These are phyloP conservation scores for Sarcomyxa edulis DNA, from an alignment of 768 basidiomycete species.

Conservation along the genomic window DNA sequence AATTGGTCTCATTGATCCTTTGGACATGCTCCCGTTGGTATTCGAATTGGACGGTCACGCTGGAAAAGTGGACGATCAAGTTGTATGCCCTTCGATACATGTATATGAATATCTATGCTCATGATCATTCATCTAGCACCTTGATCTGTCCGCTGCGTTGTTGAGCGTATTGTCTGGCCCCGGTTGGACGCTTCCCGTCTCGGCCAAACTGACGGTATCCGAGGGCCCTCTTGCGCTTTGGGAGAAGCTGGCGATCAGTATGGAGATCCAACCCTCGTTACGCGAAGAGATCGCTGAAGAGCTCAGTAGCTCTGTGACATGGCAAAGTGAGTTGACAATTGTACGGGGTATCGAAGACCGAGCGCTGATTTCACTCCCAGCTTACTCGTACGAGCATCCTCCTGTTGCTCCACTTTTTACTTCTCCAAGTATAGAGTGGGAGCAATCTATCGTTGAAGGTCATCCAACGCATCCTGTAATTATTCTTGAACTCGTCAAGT, in stretches of 20 bases:
- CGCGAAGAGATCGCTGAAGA: slow-evolving; percentile 40
- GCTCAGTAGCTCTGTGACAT: slow-evolving; percentile 43
- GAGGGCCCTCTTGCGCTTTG: slow-evolving; percentile 36
- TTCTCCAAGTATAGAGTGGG: slow-evolving; percentile 51
- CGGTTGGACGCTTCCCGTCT: slow-evolving; percentile 20
- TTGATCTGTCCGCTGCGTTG: slow-evolving; percentile 18
- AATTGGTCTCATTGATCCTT: slow-evolving; percentile 48
- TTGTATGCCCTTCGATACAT: background rate
- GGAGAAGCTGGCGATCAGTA: slow-evolving; percentile 32
- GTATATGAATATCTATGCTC: background rate
- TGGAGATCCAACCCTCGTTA: slow-evolving; percentile 27
- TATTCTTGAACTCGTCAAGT: background rate
- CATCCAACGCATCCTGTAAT: slow-evolving; percentile 56
- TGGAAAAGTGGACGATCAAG: background rate
- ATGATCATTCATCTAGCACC: slow-evolving; percentile 19
- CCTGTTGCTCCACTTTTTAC: slow-evolving; percentile 36
- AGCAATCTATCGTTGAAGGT: slow-evolving; percentile 56
- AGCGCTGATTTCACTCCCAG: slow-evolving; percentile 15
- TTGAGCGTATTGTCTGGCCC: slow-evolving; percentile 17
- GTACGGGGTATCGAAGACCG: background rate
- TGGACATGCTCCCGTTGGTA: slow-evolving; percentile 46
- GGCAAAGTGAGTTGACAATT: slow-evolving; percentile 37
- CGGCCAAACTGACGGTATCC: slow-evolving; percentile 18
- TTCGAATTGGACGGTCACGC: slow-evolving; percentile 20
- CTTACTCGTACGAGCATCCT: slow-evolving; percentile 45